Base-by-base conservation (phyloP, 768 basidiomycete genomes). In the Boletus bicolor region DNA sequence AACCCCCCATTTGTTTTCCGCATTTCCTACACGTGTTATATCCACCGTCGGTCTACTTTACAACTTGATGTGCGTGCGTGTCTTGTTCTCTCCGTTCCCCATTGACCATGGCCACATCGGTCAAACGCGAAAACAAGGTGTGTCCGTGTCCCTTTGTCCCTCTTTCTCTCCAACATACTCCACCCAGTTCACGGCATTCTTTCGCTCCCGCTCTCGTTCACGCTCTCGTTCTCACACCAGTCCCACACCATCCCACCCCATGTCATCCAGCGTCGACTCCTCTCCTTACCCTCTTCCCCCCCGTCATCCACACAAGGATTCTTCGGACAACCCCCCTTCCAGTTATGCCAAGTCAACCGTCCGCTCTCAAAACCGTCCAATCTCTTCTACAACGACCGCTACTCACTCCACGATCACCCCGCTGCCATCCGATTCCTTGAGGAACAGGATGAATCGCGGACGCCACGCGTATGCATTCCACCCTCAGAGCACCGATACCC, bases 381-480 rank as follows among this genome's bases (percentile, higher is more conserved):
- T 89, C 24, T 87, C 86, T 3, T 80, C 83, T 21, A 83, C 81
- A 0, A 86, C 86, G 0, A 81, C 81, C 17, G 79, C 81, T 1
- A 86, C 86, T 2, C 81, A 81, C 62, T 76, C 80, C 19, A 86
- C 86, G 5, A 75, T 83, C 52, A 82, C 79, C 7, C 83, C 84
- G n/a, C 72, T 73, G 15, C 82, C 82, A 0, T 81, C 81, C 26
- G 70, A 82, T 72, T 43, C 53, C 21, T n/a, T 60, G 32, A 56
- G 63, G 55, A 62, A 58, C n/a, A 65, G 62, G 44, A 7, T 58
- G 21, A 54, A 56, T 15, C 52, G 46, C 35, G 48, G 46, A 11
- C 66, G 64, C 47, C 58, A 60, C 38, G 55, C 59, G 15, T 69
- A 67, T 37, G 38, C 54, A 26, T 46, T 46, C 57, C 61, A 53